Evolutionary conservation across 306 rosid genomes (phyloP).

Genomic region (Pyrus pyrifolia): DNA sequence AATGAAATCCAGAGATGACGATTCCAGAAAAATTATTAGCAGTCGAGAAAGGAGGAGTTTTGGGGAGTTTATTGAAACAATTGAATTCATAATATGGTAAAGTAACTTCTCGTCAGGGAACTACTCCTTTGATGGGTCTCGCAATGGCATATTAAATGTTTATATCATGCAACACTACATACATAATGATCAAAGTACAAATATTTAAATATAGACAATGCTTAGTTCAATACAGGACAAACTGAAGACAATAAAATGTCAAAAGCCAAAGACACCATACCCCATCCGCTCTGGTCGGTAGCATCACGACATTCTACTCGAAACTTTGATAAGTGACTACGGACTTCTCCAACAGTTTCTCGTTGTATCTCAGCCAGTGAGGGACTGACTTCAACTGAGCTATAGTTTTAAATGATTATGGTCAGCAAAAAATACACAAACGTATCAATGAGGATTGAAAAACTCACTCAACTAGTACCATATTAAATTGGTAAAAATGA

Average conservation of each 20-base stretch:
- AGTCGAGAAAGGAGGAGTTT: background rate
- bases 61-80: background rate
- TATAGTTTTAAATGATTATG: conserved; percentile 34
- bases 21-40: background rate
- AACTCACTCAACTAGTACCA: background rate
- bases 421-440: background rate
- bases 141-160: background rate
- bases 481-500: background rate
- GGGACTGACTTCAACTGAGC: conserved; percentile 95
- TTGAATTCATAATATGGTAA: background rate
- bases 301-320: conserved; percentile 88
- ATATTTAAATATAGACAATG: background rate
- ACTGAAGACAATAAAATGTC: background rate
- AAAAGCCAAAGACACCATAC: conserved; percentile 34
- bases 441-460: background rate
- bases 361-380: conserved; percentile 80
- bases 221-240: background rate
- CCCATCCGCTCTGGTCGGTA: conserved; percentile 82
- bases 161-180: background rate
- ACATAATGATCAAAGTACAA: background rate
- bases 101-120: background rate
- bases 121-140: background rate
- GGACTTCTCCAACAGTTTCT: conserved; percentile 76
- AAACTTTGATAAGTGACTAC: conserved; percentile 73
- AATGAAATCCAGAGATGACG: background rate